Conservation (phyloP, 768 basidiomycete genomes). For the Rickenella mellea region DNA sequence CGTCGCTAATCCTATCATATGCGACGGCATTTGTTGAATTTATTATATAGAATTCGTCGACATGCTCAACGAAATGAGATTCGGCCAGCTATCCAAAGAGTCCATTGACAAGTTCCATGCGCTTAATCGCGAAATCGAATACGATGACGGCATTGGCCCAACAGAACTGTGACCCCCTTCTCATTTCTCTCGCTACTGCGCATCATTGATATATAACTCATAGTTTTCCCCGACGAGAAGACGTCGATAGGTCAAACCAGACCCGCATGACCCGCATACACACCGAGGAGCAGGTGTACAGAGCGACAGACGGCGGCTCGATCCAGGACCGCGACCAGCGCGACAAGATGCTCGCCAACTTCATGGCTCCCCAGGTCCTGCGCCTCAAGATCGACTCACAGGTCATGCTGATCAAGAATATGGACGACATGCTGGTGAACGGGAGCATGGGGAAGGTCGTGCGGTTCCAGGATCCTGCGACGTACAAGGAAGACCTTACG, state of each 20-base stretch:
- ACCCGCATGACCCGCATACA: slow-evolving; percentile 53
- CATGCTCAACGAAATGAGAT: slow-evolving; percentile 99
- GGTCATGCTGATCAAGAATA: slow-evolving; percentile 94
- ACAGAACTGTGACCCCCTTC: slow-evolving; percentile 70
- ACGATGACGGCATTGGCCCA: slow-evolving; percentile 74
- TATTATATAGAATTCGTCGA: slow-evolving; percentile 66
- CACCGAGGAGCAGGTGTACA: slow-evolving; percentile 43
- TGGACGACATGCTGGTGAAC: slow-evolving; percentile 86
- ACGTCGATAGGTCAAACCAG: slow-evolving; percentile 81
- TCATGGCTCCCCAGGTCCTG: slow-evolving; percentile 78
- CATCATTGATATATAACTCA: slow-evolving; percentile 1
- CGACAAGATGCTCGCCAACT: slow-evolving; percentile 76
- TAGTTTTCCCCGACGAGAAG: slow-evolving; percentile 87
- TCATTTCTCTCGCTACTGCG: slow-evolving; percentile 5
- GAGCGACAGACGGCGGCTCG: slow-evolving; percentile 54
- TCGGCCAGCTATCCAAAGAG: slow-evolving; percentile 54
- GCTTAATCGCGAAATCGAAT: slow-evolving; percentile 61
- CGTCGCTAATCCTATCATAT: slow-evolving; percentile 14
- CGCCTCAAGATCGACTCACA: slow-evolving; percentile 72
- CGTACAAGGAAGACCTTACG: slow-evolving; percentile 21
- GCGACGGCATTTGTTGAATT: slow-evolving; percentile 3
- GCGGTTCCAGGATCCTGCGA: slow-evolving; percentile 53
- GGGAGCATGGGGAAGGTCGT: slow-evolving; percentile 85
- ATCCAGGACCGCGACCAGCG: slow-evolving; percentile 45
- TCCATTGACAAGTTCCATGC: slow-evolving; percentile 66